Evolutionary conservation across 441 rosid species (phyloP).

Genomic region (Bruguiera hainesii): DNA sequence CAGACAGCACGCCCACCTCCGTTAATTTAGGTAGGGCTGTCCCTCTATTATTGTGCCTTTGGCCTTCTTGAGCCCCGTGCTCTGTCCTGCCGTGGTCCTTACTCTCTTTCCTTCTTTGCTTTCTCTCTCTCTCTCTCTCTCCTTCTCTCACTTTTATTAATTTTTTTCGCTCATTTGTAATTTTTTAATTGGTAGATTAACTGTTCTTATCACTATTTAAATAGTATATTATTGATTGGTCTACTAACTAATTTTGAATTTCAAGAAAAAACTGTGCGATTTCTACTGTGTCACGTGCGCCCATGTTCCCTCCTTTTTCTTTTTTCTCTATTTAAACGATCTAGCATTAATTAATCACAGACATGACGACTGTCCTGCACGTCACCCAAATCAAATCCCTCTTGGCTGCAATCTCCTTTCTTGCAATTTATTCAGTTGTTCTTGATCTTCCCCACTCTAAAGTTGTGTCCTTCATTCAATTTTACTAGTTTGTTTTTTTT

Average conservation of each 20-base stretch:
- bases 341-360: not conserved
- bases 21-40: not conserved
- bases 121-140: conserved; percentile 1
- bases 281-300: conserved; percentile 2
- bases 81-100: conserved; percentile 4
- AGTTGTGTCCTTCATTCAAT: too few species aligned
- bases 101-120: not conserved
- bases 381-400: too few species aligned
- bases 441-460: too few species aligned
- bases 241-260: too few species aligned
- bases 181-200: too few species aligned
- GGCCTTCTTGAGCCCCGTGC: not conserved
- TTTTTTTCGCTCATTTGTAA: not conserved
- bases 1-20: not conserved
- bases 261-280: not conserved
- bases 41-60: not conserved
- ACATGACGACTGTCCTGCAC: not conserved
- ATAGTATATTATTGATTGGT: too few species aligned
- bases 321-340: not conserved
- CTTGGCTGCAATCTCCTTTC: too few species aligned
- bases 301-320: not conserved
- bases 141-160: not conserved
- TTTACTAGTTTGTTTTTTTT: too few species aligned
- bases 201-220: too few species aligned
- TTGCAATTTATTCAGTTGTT: too few species aligned